These are phyloP conservation scores for Fusarium cicatricum DNA, from an alignment of 2,329 filamentous ascomycete genomes.

Conservation along the genomic window DNA sequence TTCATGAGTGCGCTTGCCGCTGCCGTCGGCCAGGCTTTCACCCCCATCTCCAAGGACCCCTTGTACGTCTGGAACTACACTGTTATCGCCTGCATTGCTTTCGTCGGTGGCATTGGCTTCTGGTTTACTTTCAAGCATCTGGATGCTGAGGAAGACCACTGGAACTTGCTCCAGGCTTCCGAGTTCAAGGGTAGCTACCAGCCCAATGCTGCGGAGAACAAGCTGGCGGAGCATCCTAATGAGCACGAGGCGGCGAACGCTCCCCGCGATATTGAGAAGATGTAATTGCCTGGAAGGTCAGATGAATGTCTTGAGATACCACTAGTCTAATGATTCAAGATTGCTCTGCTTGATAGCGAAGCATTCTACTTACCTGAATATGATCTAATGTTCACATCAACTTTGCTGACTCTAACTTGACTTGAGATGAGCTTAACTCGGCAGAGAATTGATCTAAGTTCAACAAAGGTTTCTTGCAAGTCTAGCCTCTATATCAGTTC, in stretches of 20 bases:
- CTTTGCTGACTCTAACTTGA: too few species aligned
- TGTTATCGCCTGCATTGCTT: constrained; percentile 67
- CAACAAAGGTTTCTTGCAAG: too few species aligned
- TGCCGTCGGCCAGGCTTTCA: constrained; percentile 75
- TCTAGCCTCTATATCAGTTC: too few species aligned
- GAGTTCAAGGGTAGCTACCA: constrained; percentile 52
- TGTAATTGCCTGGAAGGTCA: constrained; percentile 14
- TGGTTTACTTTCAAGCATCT: constrained; percentile 73
- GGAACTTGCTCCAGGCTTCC: constrained; percentile 67
- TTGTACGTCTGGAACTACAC: constrained; percentile 78
- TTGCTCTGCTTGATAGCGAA: constrained; percentile 4
- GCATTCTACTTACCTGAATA: not conserved
- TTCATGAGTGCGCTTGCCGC: constrained; percentile 76
- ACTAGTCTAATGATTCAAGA: constrained; percentile 11
- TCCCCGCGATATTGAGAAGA: constrained; percentile 33
- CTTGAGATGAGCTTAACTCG: too few species aligned
- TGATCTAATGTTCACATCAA: too few species aligned
- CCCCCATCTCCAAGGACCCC: constrained; percentile 68
- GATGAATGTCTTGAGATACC: constrained; percentile 21
- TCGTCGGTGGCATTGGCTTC: constrained; percentile 69
- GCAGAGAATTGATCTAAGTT: too few species aligned
- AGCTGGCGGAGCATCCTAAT: constrained; percentile 25
- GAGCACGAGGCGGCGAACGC: constrained; percentile 29
- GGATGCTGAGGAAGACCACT: constrained; percentile 72
- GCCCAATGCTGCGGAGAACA: constrained; percentile 47